Evolutionary conservation across 2,329 filamentous ascomycete species (phyloP), one percentile per base, ranked within the genome.

Genomic region (Teratosphaeria pseudoeucalypti): DNA sequence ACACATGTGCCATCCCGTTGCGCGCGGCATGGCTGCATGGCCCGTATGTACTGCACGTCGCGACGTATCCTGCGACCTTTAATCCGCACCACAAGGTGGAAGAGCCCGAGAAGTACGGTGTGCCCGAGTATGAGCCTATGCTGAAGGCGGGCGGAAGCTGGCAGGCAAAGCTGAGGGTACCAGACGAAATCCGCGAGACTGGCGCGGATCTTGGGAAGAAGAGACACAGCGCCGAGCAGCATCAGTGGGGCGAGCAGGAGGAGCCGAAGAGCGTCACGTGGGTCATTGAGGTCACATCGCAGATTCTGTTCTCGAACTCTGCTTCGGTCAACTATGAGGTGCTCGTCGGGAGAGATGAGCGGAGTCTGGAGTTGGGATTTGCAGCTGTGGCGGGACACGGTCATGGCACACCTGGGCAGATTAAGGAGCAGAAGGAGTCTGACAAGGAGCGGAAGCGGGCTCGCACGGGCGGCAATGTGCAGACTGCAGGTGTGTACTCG

Each of bases 21-120:
- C 89, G 94, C 70, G 94, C 94, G 58, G 94, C 94, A 59, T 99
- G 96, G 73, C 87, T 99, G 58, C 94, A 96, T 75, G 94, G 94
- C 0, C 94, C 94, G 1, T 99, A 99, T 72, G 95, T 87, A 0
- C 82, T 97, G 43, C 91, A 90, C 68, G 87, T 92, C 55, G 86
- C 92, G 57, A 89, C 91, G 27, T 95, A 95, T 68, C 90, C 92
- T 0, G 81, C 88, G 16, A 84, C 81, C 54, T 97, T 94, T 77
- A 82, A 92, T 68, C 90, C 92, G 1, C 91, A 96, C 74, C 78
- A 81, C 65, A 91, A 90, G 71, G 86, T 88, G 66, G 83, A 86
- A 60, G 80, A 86, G 57, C 82, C 87, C 1, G 82, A 85, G 57
- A 79, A 52, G 26, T 64, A 70, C 67, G 70, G 70, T 56, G 82